phyloP scores from a whole-genome alignment of 768 basidiomycete genomes.

The Termitomyces titanicus region DNA sequence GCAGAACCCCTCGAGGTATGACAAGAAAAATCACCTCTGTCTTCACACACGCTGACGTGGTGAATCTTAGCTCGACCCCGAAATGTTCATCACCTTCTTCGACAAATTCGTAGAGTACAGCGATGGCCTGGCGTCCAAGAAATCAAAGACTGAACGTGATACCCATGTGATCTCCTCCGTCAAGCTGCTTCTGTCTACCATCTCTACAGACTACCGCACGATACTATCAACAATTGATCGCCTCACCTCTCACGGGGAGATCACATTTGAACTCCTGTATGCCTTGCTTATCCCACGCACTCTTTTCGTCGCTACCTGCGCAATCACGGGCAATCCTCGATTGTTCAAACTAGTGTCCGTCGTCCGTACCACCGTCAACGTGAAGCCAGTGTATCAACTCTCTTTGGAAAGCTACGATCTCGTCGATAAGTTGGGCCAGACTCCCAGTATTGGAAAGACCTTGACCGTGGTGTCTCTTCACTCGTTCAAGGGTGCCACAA shows the following conservation, averaged over 20 bases:
- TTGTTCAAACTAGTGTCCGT: constrained; percentile 44
- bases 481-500: constrained; percentile 45
- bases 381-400: constrained; percentile 39
- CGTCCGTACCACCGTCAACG: constrained; percentile 30
- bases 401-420: constrained; percentile 50
- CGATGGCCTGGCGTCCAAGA: constrained; percentile 32
- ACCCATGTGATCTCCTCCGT: constrained; percentile 40
- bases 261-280: constrained; percentile 53
- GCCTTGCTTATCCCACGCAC: constrained; percentile 53
- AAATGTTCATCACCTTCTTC: constrained; percentile 53
- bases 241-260: constrained; percentile 51
- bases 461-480: constrained; percentile 36
- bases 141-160: constrained; percentile 37
- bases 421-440: constrained; percentile 34
- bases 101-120: constrained; percentile 42
- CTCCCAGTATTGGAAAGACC: constrained; percentile 37
- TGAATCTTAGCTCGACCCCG: constrained; percentile 45
- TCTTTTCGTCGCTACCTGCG: constrained; percentile 47
- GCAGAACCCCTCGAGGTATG: constrained; percentile 51
- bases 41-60: not conserved
- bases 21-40: not conserved
- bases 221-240: constrained; percentile 44
- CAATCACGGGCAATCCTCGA: constrained; percentile 48
- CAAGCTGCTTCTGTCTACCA: constrained; percentile 44
- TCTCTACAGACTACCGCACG: constrained; percentile 45